Base-by-base conservation (phyloP, 2,329 filamentous ascomycete genomes). In the Dactylellina haptotyla region DNA sequence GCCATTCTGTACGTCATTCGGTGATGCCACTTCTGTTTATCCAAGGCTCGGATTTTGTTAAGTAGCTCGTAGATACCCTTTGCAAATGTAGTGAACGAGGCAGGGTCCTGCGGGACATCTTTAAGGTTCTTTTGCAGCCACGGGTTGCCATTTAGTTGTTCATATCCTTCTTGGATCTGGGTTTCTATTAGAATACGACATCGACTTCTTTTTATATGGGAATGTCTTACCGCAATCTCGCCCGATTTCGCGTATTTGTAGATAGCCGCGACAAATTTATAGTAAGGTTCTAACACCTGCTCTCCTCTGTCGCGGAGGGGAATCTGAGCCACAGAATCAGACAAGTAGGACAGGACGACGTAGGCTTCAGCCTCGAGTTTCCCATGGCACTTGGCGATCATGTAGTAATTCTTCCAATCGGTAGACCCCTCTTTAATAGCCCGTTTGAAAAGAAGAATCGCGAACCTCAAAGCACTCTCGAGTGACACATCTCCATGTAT, bases 21-120 rank as follows among this genome's bases (percentile, higher is more conserved):
- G 80, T 97, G 93, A 79, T 97, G 93, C 93, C 93, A 97, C 78
- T 95, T 94, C 0, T 69, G 91, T 90, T 83, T 96, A 81, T 97
- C 93, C 73, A 92, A 92, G 34, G 82, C 82, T 62, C 86, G 85
- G 59, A 90, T 84, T 81, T 74, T 85, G 81, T 79, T 83, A 54
- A 79, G 84, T 78, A 80, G 85, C 77, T 77, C 85, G 12, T 73
- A 65, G 37, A 73, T 65, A 3, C 54, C 69, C 25, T 58, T 73
- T 1, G 69, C 69, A 25, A 73, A 73, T 1, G 53, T 51, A 14
- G 34, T 56, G 43, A 73, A 73, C 2, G 61, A 66, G n/a, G 61
- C 75, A 18, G 75, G 75, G 25, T 76, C 72, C 39, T 73, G 69
- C 26, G 56, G 53, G 3, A 73, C 50, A 18, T 66, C 72, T 48